Percentiles rank a stretch among this genome's conserved stretches.
Conservation (phyloP, 208 protist genomes). For the Wallacemonas sp. region DNA sequence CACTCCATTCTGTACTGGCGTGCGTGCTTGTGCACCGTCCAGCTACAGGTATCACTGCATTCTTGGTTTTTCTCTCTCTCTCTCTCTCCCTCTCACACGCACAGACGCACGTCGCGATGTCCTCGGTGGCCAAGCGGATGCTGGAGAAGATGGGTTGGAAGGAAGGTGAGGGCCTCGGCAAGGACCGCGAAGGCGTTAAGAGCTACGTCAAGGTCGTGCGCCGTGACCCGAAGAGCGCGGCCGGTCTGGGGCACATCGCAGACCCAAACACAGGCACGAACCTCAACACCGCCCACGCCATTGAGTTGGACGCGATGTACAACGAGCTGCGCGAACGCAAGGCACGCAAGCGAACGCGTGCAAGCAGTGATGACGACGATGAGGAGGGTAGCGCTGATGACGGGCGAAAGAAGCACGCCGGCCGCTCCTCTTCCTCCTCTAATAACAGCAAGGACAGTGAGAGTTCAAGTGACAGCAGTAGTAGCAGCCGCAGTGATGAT, state of each 20-base stretch:
- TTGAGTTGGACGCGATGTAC: constrained; percentile 75
- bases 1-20: too few species aligned
- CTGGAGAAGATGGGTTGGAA: constrained; percentile 86
- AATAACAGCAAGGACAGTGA: not conserved
- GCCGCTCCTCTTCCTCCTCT: not conserved
- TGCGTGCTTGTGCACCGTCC: too few species aligned
- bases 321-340: constrained; percentile 21
- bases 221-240: constrained; percentile 60
- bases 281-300: constrained; percentile 42
- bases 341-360: not conserved
- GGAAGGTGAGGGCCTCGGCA: constrained; percentile 82
- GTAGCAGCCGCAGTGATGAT: constrained; percentile 7
- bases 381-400: not conserved
- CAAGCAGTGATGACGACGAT: not conserved
- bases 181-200: constrained; percentile 51
- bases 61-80: constrained; percentile 9
- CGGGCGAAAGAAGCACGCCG: not conserved
- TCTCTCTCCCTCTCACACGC: constrained; percentile 8
- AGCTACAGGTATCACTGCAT: not conserved
- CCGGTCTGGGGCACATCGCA: constrained; percentile 72
- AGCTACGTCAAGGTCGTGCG: constrained; percentile 80
- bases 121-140: constrained; percentile 70
- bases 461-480: constrained; percentile 14
- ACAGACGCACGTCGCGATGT: constrained; percentile 35
- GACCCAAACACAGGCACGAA: constrained; percentile 42